phyloP scores from a whole-genome alignment of 129 eudicot species.

The sunflower (Helianthus annuus) region DNA sequence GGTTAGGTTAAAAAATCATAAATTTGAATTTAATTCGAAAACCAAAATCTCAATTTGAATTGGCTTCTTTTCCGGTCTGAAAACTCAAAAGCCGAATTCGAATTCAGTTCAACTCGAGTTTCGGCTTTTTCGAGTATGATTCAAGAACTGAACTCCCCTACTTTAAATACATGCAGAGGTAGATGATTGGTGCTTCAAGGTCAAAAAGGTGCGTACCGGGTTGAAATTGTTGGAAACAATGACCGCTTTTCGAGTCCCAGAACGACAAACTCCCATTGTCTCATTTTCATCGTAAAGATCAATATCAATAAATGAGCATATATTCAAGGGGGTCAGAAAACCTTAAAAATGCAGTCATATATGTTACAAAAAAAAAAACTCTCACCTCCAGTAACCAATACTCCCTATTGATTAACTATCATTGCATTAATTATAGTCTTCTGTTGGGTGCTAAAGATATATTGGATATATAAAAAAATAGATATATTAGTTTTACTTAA shows the following conservation, averaged over 20 bases:
- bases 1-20: too few relatives aligned
- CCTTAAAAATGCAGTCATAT: not conserved
- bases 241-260: slow-evolving; percentile 99
- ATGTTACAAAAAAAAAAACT: not conserved
- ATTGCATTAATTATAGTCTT: slow-evolving; percentile 88
- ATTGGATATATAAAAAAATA: not conserved
- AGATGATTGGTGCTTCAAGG: not conserved
- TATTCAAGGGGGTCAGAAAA: not conserved
- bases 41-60: too few relatives aligned
- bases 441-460: slow-evolving; percentile 73
- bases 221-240: slow-evolving; percentile 95
- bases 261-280: slow-evolving; percentile 98
- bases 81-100: too few relatives aligned
- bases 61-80: too few relatives aligned
- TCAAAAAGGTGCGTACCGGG: slow-evolving; percentile 56
- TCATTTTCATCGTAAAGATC: slow-evolving; percentile 46
- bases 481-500: too few relatives aligned
- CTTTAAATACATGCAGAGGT: not conserved
- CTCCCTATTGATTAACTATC: slow-evolving; percentile 93
- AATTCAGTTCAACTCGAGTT: too few relatives aligned
- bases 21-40: too few relatives aligned
- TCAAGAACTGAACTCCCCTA: too few relatives aligned
- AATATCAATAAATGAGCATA: not conserved
- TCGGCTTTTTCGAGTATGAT: too few relatives aligned
- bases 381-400: slow-evolving; percentile 96